Evolutionary conservation across 1,139 yeast genomes (phyloP), one percentile per base, ranked within the genome.

Genomic region (Blastobotrys persicus): DNA sequence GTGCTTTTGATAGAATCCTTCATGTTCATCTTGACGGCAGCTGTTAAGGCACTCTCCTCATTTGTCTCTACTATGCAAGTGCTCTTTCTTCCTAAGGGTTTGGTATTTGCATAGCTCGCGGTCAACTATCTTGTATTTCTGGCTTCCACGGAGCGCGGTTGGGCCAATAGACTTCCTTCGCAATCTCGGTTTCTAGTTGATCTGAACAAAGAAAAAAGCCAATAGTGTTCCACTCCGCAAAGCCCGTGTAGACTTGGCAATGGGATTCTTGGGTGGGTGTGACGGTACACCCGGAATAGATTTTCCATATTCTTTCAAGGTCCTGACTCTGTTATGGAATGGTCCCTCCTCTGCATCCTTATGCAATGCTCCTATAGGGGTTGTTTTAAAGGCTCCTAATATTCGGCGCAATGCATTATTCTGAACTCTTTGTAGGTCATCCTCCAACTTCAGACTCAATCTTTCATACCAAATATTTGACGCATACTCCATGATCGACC

Each of bases 401-500:
- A n/a, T n/a, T n/a, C n/a, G n/a, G n/a, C n/a, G n/a, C n/a, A n/a
- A n/a, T n/a, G n/a, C n/a, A n/a, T n/a, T n/a, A n/a, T n/a, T n/a
- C n/a, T n/a, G n/a, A n/a, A n/a, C n/a, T n/a, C n/a, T n/a, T n/a
- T n/a, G n/a, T n/a, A n/a, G n/a, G n/a, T n/a, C 5, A 6, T 32
- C 35, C 14, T 32, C 14, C 35, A 32, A 12, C 6, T 12, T 32
- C 35, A 32, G 13, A 32, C 16, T 5, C 6, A 32, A n/a, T 32
- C 35, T 5, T 13, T 32, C 7, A 12, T 32, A 32, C 35, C 35
- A 32, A 6, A 32, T 32, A 7, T 6, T n/a, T 13, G 35, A 6
- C 13, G 35, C 35, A 12, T 32, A 32, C 13, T 32, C 35, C 35
- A 32, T 32, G n/a, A 32, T 32, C 12, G 35, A 32, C 5, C 35